Conservation (phyloP, 2,329 filamentous ascomycete species). For the Beauveria australis region DNA sequence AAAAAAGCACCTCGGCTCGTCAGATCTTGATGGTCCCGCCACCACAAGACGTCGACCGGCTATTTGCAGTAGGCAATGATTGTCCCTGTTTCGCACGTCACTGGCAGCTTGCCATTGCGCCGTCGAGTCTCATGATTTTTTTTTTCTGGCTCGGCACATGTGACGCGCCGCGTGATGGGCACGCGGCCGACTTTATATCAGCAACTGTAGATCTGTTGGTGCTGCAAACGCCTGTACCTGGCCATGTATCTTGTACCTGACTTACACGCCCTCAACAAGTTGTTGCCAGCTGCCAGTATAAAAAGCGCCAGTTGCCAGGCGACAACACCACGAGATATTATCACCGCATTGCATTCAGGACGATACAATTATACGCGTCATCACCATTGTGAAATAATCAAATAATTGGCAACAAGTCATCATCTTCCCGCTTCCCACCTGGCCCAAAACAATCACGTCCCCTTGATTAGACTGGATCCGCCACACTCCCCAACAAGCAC, state of each 20-base stretch:
- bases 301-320: background rate
- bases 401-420: too few species aligned
- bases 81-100: background rate
- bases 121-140: background rate
- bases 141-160: background rate
- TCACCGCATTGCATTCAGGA: background rate
- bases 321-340: background rate
- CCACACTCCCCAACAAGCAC: background rate
- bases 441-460: background rate
- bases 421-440: too few species aligned
- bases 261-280: constrained; percentile 3
- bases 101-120: background rate
- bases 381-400: background rate
- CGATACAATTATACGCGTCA: background rate
- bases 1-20: constrained; percentile 9
- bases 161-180: background rate
- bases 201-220: background rate
- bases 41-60: background rate
- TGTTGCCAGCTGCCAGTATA: background rate
- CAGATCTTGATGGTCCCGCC: constrained; percentile 1
- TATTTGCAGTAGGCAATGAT: background rate
- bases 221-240: background rate
- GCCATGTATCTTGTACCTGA: background rate
- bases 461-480: background rate
- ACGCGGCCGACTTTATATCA: background rate